Conservation (phyloP, 2,329 filamentous ascomycete species). For the Ceratocystis papillata region DNA sequence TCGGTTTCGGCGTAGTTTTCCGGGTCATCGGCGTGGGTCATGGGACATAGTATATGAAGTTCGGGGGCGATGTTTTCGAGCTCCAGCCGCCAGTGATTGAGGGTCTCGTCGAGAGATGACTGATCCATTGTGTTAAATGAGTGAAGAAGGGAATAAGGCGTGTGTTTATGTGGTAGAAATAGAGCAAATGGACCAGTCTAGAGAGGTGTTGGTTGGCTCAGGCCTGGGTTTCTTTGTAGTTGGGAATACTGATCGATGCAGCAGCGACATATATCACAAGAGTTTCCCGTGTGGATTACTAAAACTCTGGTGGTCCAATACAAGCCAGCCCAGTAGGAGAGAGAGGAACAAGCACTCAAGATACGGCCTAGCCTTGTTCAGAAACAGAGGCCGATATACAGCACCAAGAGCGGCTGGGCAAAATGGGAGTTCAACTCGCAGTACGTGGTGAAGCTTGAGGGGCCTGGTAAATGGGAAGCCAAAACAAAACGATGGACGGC, state of each 20-base stretch:
- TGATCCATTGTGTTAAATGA: slow-evolving; percentile 31
- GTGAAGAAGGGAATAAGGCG: too few relatives aligned
- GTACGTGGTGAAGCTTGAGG: too few relatives aligned
- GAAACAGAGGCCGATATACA: too few relatives aligned
- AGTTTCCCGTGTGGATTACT: neutral
- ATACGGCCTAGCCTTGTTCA: too few relatives aligned
- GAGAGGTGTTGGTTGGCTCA: neutral
- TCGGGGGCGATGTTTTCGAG: slow-evolving; percentile 37
- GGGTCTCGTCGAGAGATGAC: slow-evolving; percentile 33
- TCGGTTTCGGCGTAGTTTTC: slow-evolving; percentile 47
- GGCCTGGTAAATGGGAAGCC: too few relatives aligned
- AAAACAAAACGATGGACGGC: neutral
- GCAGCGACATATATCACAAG: neutral
- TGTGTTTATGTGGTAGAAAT: neutral
- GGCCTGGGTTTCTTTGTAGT: neutral
- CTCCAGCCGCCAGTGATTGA: slow-evolving; percentile 37
- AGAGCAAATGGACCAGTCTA: neutral
- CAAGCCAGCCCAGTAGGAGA: neutral
- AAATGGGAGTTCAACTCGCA: too few relatives aligned
- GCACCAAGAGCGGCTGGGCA: too few relatives aligned
- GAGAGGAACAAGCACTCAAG: too few relatives aligned
- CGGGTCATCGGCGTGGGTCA: slow-evolving; percentile 49
- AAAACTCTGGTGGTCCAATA: neutral
- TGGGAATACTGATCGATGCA: neutral
- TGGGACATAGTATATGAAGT: slow-evolving; percentile 59